Evolutionary conservation across 2,329 filamentous ascomycete genomes (phyloP), one percentile per base, ranked within the genome.

Genomic region (Pseudogymnoascus pannorum): DNA sequence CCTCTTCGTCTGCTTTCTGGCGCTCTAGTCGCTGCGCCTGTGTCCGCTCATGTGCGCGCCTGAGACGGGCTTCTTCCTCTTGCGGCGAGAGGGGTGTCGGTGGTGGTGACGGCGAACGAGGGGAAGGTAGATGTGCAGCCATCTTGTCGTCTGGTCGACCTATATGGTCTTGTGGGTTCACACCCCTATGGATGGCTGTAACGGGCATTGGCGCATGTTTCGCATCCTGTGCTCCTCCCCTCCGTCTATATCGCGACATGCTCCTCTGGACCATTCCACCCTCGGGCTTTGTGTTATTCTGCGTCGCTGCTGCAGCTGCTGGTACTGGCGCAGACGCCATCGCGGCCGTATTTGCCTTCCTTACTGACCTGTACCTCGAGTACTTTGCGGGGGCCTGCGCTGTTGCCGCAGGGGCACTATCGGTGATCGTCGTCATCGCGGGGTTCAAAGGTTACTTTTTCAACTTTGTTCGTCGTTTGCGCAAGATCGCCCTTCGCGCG

Each of bases 311-410:
- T 20, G 61, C 59, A 22, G 65, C 68, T 62, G 75, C 63, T 57
- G 68, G 70, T 60, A 75, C 72, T 20, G 74, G 67, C 16, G 71
- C 67, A 20, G 59, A 26, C 6, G 57, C 29, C 14, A 48, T 36
- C 40, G 62, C 24, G 24, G 71, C 64, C 22, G 62, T 31, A 16
- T 62, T 70, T 9, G 74, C 74, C 64, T 77, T 76, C 62, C 83
- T 75, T 61, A 85, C 81, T 29, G 81, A 83, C 65, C 82, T 77
- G 72, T 86, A 86, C 42, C 83, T 78, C 60, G 81, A 81, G 69
- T 82, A 79, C 68, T 81, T 84, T 59, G 72, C 69, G 29, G 70
- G 70, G 18, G 63, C 48, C 57, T 58, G 44, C 36, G 61, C 58
- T 33, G 38, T 44, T 51, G 60, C 4, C 11, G 44, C 20, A 24